phyloP scores from a whole-genome alignment of 2,329 filamentous ascomycete genomes.

The Coniochaeta sp. region DNA sequence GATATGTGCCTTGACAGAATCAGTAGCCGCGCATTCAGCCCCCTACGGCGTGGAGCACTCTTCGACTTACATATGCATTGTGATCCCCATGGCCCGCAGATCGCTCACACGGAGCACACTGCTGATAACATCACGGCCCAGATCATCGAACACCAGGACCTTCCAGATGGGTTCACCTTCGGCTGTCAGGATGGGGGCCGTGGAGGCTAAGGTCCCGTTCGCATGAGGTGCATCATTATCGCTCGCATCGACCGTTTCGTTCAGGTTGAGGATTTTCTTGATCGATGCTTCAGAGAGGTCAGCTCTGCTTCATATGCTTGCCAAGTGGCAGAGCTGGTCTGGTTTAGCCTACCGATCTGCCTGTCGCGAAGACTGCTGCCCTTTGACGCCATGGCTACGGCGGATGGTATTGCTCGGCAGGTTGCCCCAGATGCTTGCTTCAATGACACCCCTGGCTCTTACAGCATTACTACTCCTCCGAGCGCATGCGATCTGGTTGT shows the following conservation, averaged over 20 bases:
- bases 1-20: conserved; percentile 59
- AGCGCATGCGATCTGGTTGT: background rate
- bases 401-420: conserved; percentile 1
- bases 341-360: conserved; percentile 34
- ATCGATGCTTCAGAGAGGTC: conserved; percentile 60
- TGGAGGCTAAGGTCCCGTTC: conserved; percentile 58
- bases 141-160: conserved; percentile 87
- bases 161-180: conserved; percentile 97
- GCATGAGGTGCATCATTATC: conserved; percentile 55
- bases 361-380: conserved; percentile 41
- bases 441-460: conserved; percentile 1
- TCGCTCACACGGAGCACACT: conserved; percentile 93
- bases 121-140: conserved; percentile 90
- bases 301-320: background rate
- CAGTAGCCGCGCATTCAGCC: background rate
- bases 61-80: conserved; percentile 72
- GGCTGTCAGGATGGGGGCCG: conserved; percentile 74
- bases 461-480: conserved; percentile 2
- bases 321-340: background rate
- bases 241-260: conserved; percentile 59
- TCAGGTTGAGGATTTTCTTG: conserved; percentile 92
- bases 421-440: conserved; percentile 2
- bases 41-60: background rate
- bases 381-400: conserved; percentile 34
- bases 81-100: conserved; percentile 87